Conservation (phyloP, 2,329 filamentous ascomycete genomes). For the Xylaria sp. region DNA sequence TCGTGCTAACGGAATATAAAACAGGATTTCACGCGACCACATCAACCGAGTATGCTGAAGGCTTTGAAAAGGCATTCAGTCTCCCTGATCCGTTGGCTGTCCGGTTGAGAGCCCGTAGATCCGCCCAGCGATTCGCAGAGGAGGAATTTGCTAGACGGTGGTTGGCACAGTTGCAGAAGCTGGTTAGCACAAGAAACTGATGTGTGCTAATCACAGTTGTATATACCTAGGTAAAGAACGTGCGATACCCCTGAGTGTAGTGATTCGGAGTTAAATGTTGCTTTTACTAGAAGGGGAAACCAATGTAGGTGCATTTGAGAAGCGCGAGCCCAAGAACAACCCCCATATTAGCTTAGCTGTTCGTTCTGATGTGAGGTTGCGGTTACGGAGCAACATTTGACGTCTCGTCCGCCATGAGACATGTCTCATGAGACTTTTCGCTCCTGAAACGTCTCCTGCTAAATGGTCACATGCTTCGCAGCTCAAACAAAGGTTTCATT, state of each 20-base stretch:
- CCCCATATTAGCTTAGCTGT: no score
- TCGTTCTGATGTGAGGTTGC: no score
- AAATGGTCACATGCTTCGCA: no score
- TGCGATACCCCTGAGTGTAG: neutral
- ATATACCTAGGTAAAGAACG: neutral
- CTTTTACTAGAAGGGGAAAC: neutral
- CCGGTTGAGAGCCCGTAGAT: conserved; percentile 68
- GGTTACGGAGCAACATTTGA: neutral
- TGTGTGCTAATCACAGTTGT: neutral
- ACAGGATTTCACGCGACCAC: conserved; percentile 80
- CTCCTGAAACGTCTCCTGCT: no score
- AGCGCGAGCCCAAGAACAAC: no score
- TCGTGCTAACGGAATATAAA: neutral
- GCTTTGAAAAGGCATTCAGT: conserved; percentile 70
- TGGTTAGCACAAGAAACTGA: conserved; percentile 49
- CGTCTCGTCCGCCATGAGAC: no score
- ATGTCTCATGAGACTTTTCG: no score
- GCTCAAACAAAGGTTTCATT: no score
- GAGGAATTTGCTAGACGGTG: conserved; percentile 77
- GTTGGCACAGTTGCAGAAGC: conserved; percentile 65
- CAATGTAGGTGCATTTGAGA: neutral
- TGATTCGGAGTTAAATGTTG: conserved; percentile 15
- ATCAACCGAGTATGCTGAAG: conserved; percentile 70
- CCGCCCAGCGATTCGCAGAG: conserved; percentile 81
- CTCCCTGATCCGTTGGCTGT: conserved; percentile 69